These are phyloP conservation scores for Chalciporus pseudorubinellus DNA, from an alignment of 768 basidiomycete genomes.

Conservation along the genomic window DNA sequence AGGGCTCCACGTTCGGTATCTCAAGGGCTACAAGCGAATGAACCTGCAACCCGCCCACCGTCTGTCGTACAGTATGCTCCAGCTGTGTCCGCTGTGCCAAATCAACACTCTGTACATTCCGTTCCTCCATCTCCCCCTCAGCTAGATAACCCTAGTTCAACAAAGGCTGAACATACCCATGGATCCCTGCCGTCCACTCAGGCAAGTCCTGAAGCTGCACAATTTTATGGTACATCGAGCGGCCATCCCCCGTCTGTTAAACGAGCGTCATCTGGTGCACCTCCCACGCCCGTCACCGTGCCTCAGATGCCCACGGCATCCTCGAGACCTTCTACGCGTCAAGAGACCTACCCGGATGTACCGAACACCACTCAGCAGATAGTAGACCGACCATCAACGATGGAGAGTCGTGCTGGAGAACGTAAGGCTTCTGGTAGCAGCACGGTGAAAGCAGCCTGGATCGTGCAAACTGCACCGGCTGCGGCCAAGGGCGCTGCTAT, in stretches of 20 bases:
- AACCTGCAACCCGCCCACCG: constrained; percentile 25
- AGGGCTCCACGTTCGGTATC: constrained; percentile 30
- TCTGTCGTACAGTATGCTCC: constrained; percentile 17
- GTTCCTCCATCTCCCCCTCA: constrained; percentile 21
- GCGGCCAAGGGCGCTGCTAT: constrained; percentile 17
- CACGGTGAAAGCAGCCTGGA: constrained; percentile 32
- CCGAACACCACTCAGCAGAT: constrained; percentile 7
- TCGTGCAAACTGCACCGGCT: constrained; percentile 30
- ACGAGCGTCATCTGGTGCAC: constrained; percentile 18
- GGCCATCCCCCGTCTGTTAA: constrained; percentile 12
- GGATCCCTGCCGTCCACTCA: constrained; percentile 15
- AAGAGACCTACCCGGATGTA: constrained; percentile 12
- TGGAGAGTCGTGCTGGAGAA: constrained; percentile 9
- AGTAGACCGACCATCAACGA: constrained; percentile 10
- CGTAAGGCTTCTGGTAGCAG: constrained; percentile 16
- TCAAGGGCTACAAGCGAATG: constrained; percentile 24
- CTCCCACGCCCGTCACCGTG: constrained; percentile 20
- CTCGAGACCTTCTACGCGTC: constrained; percentile 30
- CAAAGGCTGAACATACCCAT: constrained; percentile 13
- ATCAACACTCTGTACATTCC: constrained; percentile 14
- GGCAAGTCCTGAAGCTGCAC: constrained; percentile 25
- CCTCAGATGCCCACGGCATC: constrained; percentile 21
- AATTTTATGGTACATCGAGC: constrained; percentile 13
- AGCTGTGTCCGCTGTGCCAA: constrained; percentile 5
- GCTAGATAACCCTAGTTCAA: constrained; percentile 12